These are phyloP conservation scores for Paradendryphiella salina DNA, from an alignment of 2,329 filamentous ascomycete genomes.

Conservation along the genomic window DNA sequence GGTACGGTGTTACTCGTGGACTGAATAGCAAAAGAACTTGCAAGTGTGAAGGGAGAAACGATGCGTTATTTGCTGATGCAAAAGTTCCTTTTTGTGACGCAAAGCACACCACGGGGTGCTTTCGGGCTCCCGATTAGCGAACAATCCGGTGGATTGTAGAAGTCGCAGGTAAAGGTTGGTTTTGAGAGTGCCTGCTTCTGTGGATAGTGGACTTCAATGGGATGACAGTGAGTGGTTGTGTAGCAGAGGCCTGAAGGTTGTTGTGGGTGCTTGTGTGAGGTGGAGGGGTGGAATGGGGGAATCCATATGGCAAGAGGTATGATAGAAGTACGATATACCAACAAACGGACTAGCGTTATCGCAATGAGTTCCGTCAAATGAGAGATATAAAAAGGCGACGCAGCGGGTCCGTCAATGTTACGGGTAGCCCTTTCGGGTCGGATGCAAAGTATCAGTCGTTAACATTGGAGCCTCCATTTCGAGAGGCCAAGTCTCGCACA, in stretches of 20 bases:
- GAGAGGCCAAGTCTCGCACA: no score
- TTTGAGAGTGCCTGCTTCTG: background rate
- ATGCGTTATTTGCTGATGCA: background rate
- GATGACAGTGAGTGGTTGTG: background rate
- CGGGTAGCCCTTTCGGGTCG: no score
- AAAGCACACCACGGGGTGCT: background rate
- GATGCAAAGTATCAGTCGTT: no score
- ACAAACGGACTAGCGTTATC: no score
- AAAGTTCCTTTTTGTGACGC: background rate
- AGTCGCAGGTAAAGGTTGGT: constrained; percentile 8
- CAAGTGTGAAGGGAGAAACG: constrained; percentile 1
- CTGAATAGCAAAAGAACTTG: background rate
- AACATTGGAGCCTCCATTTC: no score
- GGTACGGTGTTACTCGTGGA: background rate
- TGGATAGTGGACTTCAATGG: constrained; percentile 1
- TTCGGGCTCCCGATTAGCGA: background rate
- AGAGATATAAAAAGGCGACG: no score
- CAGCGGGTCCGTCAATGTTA: no score
- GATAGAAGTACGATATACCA: no score
- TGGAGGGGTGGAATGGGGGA: no score
- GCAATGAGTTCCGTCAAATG: no score
- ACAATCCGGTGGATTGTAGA: constrained; percentile 1
- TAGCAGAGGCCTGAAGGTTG: background rate
- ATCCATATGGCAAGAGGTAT: no score
- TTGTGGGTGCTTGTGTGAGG: no score